phyloP scores from a whole-genome alignment of 2,329 filamentous ascomycete genomes.

The Tolypocladium ovalisporum region DNA sequence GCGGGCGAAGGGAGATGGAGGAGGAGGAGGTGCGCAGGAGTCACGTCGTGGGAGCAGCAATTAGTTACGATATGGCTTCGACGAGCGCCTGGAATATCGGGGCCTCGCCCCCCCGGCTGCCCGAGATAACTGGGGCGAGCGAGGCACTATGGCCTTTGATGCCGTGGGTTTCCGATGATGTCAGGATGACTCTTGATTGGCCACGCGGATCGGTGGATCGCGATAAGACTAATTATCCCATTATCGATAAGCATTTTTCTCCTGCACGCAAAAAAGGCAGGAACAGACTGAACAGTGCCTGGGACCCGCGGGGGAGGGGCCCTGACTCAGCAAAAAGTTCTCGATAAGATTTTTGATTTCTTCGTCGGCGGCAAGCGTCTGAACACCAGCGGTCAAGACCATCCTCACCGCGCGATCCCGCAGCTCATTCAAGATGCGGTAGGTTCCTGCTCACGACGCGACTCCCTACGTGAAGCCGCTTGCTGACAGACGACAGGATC shows the following conservation, averaged over 20 bases:
- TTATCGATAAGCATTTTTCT: not conserved
- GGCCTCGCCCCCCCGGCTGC: not conserved
- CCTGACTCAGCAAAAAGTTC: conserved; percentile 4
- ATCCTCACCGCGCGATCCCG: not conserved
- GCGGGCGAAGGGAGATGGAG: not conserved
- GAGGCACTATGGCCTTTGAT: not conserved
- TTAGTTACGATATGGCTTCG: conserved; percentile 2
- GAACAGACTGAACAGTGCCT: not conserved
- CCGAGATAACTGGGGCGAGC: conserved; percentile 2
- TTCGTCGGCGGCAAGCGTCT: not conserved
- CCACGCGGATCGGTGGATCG: not conserved
- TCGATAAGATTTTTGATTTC: conserved; percentile 2
- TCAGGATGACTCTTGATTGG: conserved; percentile 4
- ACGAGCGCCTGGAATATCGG: conserved; percentile 3
- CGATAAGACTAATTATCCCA: not conserved
- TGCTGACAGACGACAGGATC: conserved; percentile 18
- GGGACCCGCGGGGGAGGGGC: not conserved
- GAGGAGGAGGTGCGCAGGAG: not conserved
- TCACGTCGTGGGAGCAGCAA: not conserved
- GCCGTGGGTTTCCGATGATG: conserved; percentile 5
- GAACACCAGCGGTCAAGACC: conserved; percentile 1
- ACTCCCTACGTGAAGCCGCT: not conserved
- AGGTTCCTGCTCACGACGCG: not conserved
- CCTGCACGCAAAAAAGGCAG: not conserved
- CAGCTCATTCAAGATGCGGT: conserved; percentile 4